phyloP scores from a whole-genome alignment of 1,284 basidiomycete genomes.

The Porodaedalea pini region DNA sequence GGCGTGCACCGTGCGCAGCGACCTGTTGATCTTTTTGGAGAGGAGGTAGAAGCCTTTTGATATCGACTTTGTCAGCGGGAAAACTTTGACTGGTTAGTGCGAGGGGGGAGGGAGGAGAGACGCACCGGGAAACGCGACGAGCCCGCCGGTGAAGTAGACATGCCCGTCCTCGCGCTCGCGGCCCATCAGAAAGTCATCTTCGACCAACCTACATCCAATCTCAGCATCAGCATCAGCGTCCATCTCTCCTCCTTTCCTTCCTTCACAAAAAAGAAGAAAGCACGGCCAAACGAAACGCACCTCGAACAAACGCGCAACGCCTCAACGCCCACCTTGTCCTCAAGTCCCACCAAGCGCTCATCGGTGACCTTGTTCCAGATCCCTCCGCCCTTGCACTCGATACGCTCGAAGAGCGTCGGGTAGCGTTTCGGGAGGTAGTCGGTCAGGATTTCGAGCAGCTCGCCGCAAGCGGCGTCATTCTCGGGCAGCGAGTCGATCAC shows the following conservation, averaged over 20 bases:
- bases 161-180: constrained; percentile 36
- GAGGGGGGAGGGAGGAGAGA: background rate
- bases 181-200: constrained; percentile 42
- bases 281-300: constrained; percentile 19
- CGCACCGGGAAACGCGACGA: constrained; percentile 38
- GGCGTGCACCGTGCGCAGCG: constrained; percentile 32
- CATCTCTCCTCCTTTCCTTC: no score
- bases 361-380: constrained; percentile 37
- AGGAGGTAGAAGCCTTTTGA: constrained; percentile 36
- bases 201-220: constrained; percentile 31
- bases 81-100: background rate
- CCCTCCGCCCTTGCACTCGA: constrained; percentile 24
- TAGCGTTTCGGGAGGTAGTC: constrained; percentile 39
- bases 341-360: constrained; percentile 25
- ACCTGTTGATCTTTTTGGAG: constrained; percentile 36
- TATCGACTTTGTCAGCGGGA: background rate
- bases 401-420: constrained; percentile 34
- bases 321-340: constrained; percentile 28
- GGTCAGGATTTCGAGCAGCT: constrained; percentile 36
- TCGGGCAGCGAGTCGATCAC: constrained; percentile 39
- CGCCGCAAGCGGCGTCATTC: constrained; percentile 37
- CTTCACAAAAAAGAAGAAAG: background rate
- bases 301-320: constrained; percentile 32
- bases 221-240: background rate
- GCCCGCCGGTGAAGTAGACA: constrained; percentile 37